Evolutionary conservation across 2,329 filamentous ascomycete genomes (phyloP).

Genomic region (Penicillium griseofulvum): DNA sequence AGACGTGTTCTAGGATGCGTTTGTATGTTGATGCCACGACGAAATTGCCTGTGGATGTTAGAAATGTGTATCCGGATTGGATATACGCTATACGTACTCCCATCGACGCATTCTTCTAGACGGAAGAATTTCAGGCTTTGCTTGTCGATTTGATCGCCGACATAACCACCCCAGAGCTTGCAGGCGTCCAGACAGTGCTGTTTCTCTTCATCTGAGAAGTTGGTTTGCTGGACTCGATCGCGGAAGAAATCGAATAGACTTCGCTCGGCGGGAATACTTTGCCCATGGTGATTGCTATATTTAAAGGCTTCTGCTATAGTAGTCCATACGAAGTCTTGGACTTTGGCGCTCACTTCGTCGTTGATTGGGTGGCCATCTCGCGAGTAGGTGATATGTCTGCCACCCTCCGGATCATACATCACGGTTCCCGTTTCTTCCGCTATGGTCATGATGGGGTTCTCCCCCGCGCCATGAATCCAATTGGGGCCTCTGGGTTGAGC

Average conservation of each 20-base stretch:
- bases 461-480: conserved; percentile 62
- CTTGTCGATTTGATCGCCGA: conserved; percentile 57
- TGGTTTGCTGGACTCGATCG: conserved; percentile 46
- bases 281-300: conserved; percentile 54
- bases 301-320: conserved; percentile 60
- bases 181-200: conserved; percentile 53
- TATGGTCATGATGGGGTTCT: conserved; percentile 60
- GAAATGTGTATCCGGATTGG: background rate
- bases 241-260: conserved; percentile 60
- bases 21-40: conserved; percentile 62
- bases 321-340: conserved; percentile 53
- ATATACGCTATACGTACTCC: conserved; percentile 36
- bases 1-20: conserved; percentile 55
- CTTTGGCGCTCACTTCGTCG: conserved; percentile 29
- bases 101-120: conserved; percentile 65
- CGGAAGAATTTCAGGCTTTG: conserved; percentile 65
- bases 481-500: conserved; percentile 54
- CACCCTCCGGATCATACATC: conserved; percentile 54
- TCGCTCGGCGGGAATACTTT: conserved; percentile 49
- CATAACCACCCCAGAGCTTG: conserved; percentile 63
- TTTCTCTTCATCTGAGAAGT: conserved; percentile 43
- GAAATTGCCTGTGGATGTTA: conserved; percentile 52
- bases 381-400: conserved; percentile 48
- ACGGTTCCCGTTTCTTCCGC: conserved; percentile 53
- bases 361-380: conserved; percentile 45